A percentile compares a stretch with the other conserved stretches of the same genome.
Evolutionary conservation across 192 early-diverging fungal genomes (phyloP).

Genomic region (Backusella australiensis): DNA sequence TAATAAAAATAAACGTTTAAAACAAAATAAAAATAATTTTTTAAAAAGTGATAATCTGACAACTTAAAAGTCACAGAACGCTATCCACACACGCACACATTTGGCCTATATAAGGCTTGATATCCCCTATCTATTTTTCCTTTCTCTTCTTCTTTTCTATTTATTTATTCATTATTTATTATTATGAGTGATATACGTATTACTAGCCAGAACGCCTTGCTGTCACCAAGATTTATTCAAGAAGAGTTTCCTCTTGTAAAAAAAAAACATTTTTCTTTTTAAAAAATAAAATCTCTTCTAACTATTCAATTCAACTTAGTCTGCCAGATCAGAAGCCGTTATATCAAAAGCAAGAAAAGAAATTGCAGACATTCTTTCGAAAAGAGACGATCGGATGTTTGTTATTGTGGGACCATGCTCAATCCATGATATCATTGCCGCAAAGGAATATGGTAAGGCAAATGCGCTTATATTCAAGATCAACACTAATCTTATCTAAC

Average conservation of each 20-base stretch:
- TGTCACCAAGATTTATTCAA: constrained; percentile 83
- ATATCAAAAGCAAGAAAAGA: constrained; percentile 52
- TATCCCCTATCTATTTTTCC: not conserved
- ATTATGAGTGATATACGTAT: constrained; percentile 79
- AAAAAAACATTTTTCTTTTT: constrained; percentile 20
- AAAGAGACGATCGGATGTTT: constrained; percentile 81
- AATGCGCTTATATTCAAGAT: not conserved
- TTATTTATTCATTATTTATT: not conserved
- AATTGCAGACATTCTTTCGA: constrained; percentile 69
- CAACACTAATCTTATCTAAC: not conserved
- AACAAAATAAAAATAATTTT: not conserved
- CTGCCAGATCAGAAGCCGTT: constrained; percentile 15
- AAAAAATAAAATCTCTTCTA: not conserved
- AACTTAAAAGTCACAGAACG: not conserved
- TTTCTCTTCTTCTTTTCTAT: not conserved
- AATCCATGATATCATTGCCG: constrained; percentile 88
- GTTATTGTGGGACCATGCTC: constrained; percentile 93
- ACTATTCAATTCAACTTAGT: constrained; percentile 3
- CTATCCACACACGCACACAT: not conserved
- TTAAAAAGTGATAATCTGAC: not conserved
- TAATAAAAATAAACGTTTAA: not conserved
- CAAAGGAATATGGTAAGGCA: constrained; percentile 72
- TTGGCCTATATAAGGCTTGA: not conserved
- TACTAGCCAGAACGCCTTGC: constrained; percentile 77
- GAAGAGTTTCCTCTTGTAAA: constrained; percentile 76